Base-by-base conservation (phyloP, 2,329 filamentous ascomycete genomes). In the Incumbomyces lentus region DNA sequence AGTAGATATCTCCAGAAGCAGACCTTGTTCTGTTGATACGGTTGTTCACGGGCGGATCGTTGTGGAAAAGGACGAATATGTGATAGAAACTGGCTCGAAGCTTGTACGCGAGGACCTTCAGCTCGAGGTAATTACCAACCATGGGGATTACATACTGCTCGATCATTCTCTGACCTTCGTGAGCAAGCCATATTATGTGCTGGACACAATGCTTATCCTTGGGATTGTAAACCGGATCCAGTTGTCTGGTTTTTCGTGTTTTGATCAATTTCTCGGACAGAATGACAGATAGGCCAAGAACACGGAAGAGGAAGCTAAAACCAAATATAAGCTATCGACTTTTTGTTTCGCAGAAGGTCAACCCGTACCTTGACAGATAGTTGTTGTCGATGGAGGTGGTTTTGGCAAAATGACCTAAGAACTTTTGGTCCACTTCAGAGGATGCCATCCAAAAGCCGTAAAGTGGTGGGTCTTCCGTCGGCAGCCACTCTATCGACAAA, bases 351-450 rank as follows among this genome's bases (percentile, higher is more conserved):
- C 19, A n/a, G 14, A 14, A 39, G 13, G 44, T 32, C 6, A 4
- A 18, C 32, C n/a, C 50, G 49, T 48, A 55, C 54, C 77, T 76
- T 6, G 85, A 85, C 38, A 96, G 76, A 14, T 89, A 73, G 2
- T 85, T 81, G 60, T 90, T 92, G 57, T 86, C 81, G 50, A 76
- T 70, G 61, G 82, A 81, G 56, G 87, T 88, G 51, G 81, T 76
- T 66, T 82, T 84, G 63, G 92, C 90, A 62, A 95, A 82, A 62
- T 81, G 82, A 68, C 87, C 88, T 60, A 98, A 76, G 68, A 93
- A 95, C 70, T 96, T 98, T 70, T 95, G 89, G 66, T 98, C 92
- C 52, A 96, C 87, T 68, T 95, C 87, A 51, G 88, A 92, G 62
- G 89, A 92, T 69, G 92, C 92, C 92, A 96, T 98, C 64, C 66